These are phyloP conservation scores for Halophytophthora polymorphica DNA, from an alignment of 352 stramenopile species.

Conservation along the genomic window DNA sequence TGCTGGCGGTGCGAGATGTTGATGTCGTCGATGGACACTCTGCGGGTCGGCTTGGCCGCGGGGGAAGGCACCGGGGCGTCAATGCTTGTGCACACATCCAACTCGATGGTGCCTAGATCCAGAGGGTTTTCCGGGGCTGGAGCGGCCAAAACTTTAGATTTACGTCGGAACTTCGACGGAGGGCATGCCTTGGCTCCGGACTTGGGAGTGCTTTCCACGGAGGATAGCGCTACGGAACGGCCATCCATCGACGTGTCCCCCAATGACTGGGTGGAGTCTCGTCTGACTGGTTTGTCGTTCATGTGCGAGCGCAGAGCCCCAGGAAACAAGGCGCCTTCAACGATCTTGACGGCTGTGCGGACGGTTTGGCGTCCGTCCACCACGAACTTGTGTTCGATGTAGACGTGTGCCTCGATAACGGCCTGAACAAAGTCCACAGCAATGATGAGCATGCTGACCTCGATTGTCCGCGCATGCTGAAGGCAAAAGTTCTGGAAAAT, in stretches of 20 bases:
- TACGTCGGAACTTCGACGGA: conserved; percentile 2
- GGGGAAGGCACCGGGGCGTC: not conserved
- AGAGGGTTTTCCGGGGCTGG: conserved; percentile 1
- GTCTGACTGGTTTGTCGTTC: too few relatives aligned
- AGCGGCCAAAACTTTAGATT: conserved; percentile 1
- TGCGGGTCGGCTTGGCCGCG: too few relatives aligned
- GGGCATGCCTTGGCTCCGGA: not conserved
- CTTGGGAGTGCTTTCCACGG: not conserved
- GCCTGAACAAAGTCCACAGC: conserved; percentile 16
- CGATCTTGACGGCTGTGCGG: conserved; percentile 12
- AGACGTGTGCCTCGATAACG: conserved; percentile 15
- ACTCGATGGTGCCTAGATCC: conserved; percentile 4
- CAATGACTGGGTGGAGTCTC: too few relatives aligned
- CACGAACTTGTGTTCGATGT: conserved; percentile 14
- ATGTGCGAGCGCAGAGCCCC: not conserved
- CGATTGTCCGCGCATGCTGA: conserved; percentile 10
- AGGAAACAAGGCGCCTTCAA: conserved; percentile 4
- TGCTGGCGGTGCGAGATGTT: conserved; percentile 6
- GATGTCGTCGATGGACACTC: conserved; percentile 12
- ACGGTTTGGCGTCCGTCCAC: conserved; percentile 5
- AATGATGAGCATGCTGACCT: conserved; percentile 17
- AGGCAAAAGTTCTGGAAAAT: conserved; percentile 30
- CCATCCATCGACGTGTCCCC: too few relatives aligned
- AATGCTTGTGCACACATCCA: not conserved
- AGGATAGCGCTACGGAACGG: too few relatives aligned